Percentiles rank a stretch among this genome's conserved stretches.
Conservation (phyloP, 2,329 filamentous ascomycete genomes). For the Apiospora hydei region DNA sequence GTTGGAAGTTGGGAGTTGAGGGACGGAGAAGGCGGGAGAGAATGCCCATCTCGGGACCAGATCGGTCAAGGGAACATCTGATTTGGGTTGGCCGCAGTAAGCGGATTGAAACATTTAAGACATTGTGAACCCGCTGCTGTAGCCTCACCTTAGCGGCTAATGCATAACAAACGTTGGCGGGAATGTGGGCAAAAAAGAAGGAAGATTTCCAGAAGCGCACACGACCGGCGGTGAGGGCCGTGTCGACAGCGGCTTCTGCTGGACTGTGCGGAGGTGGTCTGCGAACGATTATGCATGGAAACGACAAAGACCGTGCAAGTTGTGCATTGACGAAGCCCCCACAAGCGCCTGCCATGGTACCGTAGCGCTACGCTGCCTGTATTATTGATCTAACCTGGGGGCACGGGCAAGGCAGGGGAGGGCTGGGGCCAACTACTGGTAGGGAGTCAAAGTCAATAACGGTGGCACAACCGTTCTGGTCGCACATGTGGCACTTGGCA, state of each 20-base stretch:
- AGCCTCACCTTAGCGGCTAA: not conserved
- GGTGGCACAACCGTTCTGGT: constrained; percentile 18
- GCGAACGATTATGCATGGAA: not conserved
- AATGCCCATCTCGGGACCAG: not conserved
- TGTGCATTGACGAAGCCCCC: not conserved
- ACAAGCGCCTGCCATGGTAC: not conserved
- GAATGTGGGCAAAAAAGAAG: not conserved
- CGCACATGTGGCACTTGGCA: not conserved
- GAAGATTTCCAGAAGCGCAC: constrained; percentile 8
- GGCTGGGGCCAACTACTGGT: not conserved
- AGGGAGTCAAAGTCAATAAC: not conserved
- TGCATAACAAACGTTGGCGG: constrained; percentile 7
- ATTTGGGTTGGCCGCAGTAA: constrained; percentile 3
- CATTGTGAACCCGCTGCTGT: constrained; percentile 7
- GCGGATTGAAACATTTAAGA: not conserved
- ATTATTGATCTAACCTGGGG: too few species aligned
- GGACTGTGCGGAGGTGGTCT: not conserved
- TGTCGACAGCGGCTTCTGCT: not conserved
- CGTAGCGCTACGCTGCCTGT: too few species aligned
- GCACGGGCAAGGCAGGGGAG: not conserved
- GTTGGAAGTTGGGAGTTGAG: too few species aligned
- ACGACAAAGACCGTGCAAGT: not conserved
- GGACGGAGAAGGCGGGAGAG: not conserved
- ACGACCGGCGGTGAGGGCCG: constrained; percentile 5
- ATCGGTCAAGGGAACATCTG: not conserved